These are phyloP conservation scores for Colletotrichum lentis DNA, from an alignment of 2,329 filamentous ascomycete species.

Conservation along the genomic window DNA sequence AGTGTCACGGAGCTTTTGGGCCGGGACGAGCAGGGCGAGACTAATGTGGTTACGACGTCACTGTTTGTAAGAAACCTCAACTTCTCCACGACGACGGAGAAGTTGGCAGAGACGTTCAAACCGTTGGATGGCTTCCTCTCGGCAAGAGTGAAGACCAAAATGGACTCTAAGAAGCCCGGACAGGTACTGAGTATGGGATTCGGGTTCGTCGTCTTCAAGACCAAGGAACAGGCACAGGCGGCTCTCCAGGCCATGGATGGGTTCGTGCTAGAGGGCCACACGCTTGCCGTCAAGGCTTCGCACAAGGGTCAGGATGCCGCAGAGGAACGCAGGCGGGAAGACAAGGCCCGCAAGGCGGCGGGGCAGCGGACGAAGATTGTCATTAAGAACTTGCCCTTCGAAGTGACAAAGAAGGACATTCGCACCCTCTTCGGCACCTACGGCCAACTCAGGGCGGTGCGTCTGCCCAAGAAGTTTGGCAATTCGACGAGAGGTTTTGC, in stretches of 20 bases:
- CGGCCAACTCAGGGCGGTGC: constrained; percentile 89
- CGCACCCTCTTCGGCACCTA: constrained; percentile 86
- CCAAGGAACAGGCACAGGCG: constrained; percentile 78
- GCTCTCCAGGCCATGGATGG: constrained; percentile 89
- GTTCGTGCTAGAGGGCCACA: constrained; percentile 84
- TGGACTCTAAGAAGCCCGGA: constrained; percentile 87
- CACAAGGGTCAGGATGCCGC: constrained; percentile 88
- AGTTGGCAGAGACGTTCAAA: constrained; percentile 79
- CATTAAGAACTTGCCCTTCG: constrained; percentile 98
- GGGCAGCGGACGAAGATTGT: constrained; percentile 88
- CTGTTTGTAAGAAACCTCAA: constrained; percentile 94
- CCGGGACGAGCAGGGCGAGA: constrained; percentile 60
- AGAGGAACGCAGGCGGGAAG: constrained; percentile 83
- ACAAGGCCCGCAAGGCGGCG: constrained; percentile 81
- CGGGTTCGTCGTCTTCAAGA: constrained; percentile 89
- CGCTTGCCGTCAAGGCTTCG: constrained; percentile 83
- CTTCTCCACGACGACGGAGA: constrained; percentile 83
- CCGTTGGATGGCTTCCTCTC: constrained; percentile 88
- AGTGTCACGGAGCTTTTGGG: constrained; percentile 75
- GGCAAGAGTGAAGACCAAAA: constrained; percentile 90
- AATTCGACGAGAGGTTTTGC: constrained; percentile 89
- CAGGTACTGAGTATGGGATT: constrained; percentile 96
- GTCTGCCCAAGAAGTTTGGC: constrained; percentile 95
- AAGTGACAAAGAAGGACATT: constrained; percentile 92
- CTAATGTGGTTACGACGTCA: constrained; percentile 74